Evolutionary conservation across 2,329 filamentous ascomycete genomes (phyloP).

Genomic region (Cephalotrichum gorgonifer): DNA sequence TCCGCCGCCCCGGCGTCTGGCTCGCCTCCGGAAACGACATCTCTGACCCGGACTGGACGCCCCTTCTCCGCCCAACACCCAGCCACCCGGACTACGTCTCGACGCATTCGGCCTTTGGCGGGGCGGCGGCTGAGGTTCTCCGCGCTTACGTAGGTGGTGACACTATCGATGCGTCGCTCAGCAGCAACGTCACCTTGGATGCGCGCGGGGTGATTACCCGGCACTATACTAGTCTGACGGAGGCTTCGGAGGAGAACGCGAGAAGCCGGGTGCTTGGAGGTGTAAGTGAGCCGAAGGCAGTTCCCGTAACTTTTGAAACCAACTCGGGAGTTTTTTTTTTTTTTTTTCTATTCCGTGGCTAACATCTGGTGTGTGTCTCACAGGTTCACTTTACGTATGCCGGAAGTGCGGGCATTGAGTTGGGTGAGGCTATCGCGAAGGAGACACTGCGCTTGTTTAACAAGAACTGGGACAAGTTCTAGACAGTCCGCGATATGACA

Average conservation of each 20-base stretch:
- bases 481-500: no score
- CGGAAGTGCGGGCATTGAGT: background rate
- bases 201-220: constrained; percentile 8
- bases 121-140: constrained; percentile 6
- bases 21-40: constrained; percentile 7
- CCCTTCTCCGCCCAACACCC: constrained; percentile 7
- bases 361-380: no score
- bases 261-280: constrained; percentile 3
- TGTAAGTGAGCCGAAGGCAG: background rate
- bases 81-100: constrained; percentile 9
- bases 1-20: constrained; percentile 6
- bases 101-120: constrained; percentile 8
- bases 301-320: no score
- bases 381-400: constrained; percentile 2
- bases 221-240: constrained; percentile 6
- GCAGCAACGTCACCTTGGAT: constrained; percentile 8
- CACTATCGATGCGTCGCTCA: constrained; percentile 5
- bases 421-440: constrained; percentile 1
- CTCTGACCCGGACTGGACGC: constrained; percentile 8
- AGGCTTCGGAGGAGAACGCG: constrained; percentile 5
- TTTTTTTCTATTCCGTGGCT: background rate
- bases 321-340: background rate
- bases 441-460: background rate
- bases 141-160: constrained; percentile 7
- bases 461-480: background rate